Evolutionary conservation across 352 stramenopile species (phyloP).

Genomic region (Peronosclerospora sorghi): DNA sequence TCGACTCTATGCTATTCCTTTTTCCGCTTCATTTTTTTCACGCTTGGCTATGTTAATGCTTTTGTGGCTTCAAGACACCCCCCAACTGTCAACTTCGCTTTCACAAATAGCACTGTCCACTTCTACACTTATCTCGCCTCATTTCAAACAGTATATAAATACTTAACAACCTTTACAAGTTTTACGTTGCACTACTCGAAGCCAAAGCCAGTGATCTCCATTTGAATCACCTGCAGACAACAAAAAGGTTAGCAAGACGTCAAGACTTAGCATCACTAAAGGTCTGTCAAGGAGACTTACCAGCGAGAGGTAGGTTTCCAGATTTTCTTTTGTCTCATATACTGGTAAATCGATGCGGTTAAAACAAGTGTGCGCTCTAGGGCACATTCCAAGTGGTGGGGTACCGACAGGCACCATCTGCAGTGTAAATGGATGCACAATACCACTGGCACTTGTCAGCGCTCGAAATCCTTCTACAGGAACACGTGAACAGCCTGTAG

Average conservation of each 20-base stretch:
- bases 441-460: slow-evolving; percentile 69
- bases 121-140: no score
- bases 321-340: slow-evolving; percentile 70
- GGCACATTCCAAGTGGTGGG: slow-evolving; percentile 49
- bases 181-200: slow-evolving; percentile 38
- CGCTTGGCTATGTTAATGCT: slow-evolving; percentile 14
- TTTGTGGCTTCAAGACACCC: no score
- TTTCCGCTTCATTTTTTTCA: slow-evolving; percentile 11
- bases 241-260: slow-evolving; percentile 12
- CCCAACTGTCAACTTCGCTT: not conserved
- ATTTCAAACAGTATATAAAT: no score
- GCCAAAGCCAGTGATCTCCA: slow-evolving; percentile 72
- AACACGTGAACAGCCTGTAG: slow-evolving; percentile 94
- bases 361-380: slow-evolving; percentile 81
- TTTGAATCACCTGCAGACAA: slow-evolving; percentile 63
- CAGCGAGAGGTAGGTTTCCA: slow-evolving; percentile 76
- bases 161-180: no score
- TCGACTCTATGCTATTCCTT: slow-evolving; percentile 4
- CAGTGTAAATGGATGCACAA: slow-evolving; percentile 72
- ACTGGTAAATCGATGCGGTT: slow-evolving; percentile 81
- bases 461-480: slow-evolving; percentile 74
- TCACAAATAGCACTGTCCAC: not conserved
- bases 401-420: slow-evolving; percentile 46
- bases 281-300: slow-evolving; percentile 19
- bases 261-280: not conserved